These are phyloP conservation scores for Trichomonas vaginalis DNA, from an alignment of 208 protist genomes.

Conservation along the genomic window DNA sequence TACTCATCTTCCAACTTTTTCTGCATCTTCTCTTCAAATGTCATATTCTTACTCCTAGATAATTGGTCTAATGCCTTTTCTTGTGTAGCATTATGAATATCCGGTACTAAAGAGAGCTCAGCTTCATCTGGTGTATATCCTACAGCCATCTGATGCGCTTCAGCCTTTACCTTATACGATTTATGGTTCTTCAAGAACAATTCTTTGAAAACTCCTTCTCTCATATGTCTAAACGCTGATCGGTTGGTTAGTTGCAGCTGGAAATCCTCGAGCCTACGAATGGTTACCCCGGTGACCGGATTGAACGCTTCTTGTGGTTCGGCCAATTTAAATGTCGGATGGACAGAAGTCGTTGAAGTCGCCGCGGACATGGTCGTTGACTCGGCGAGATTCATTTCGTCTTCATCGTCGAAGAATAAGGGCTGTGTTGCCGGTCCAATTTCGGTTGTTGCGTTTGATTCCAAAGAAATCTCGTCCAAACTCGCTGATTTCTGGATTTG, in stretches of 20 bases:
- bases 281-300: too few species aligned
- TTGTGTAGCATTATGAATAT: not conserved
- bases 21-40: not conserved
- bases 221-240: not conserved
- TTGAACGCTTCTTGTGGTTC: too few species aligned
- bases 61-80: not conserved
- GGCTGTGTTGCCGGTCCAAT: not conserved
- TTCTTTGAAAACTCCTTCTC: not conserved
- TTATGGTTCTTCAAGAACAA: not conserved
- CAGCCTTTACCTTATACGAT: not conserved
- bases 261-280: not conserved
- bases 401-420: not conserved
- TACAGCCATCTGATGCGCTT: not conserved
- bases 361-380: not conserved
- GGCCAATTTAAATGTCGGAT: too few species aligned
- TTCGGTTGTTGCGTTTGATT: not conserved
- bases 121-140: not conserved
- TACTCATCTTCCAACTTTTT: not conserved
- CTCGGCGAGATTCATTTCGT: not conserved
- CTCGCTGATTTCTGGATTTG: not conserved
- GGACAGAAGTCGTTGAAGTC: too few species aligned
- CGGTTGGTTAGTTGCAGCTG: not conserved
- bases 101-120: not conserved
- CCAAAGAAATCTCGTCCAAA: not conserved
- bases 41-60: not conserved